Percentiles rank a stretch among this genome's conserved stretches.
Evolutionary conservation across 805 yeast genomes (phyloP).

Genomic region (Saccharomyces paradoxus): DNA sequence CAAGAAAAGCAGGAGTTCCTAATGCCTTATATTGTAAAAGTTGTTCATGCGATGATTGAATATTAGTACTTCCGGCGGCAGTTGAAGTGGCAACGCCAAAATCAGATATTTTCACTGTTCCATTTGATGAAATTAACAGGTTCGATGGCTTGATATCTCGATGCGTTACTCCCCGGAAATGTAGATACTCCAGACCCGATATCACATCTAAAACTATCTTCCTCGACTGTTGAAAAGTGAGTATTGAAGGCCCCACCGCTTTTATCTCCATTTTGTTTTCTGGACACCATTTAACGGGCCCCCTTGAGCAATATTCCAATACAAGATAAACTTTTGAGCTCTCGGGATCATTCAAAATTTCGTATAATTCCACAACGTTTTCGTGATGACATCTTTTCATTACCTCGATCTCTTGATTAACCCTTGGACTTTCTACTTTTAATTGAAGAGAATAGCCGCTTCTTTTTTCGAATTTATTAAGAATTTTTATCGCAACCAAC

Average conservation of each 20-base stretch:
- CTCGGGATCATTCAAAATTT: conserved; percentile 78
- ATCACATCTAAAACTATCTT: conserved; percentile 74
- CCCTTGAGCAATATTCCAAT: conserved; percentile 80
- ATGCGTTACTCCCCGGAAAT: conserved; percentile 87
- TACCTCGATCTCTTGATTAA: conserved; percentile 82
- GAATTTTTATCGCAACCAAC: conserved; percentile 84
- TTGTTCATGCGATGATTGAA: neutral
- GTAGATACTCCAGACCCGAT: conserved; percentile 82
- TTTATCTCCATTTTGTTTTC: conserved; percentile 33
- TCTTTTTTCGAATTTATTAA: conserved; percentile 53
- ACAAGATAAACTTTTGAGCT: conserved; percentile 84
- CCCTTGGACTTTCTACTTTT: conserved; percentile 52
- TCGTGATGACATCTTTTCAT: conserved; percentile 89
- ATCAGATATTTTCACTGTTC: conserved; percentile 85
- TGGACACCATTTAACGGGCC: conserved; percentile 76
- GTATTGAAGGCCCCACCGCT: conserved; percentile 51
- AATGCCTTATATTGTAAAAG: conserved; percentile 63
- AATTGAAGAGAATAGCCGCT: conserved; percentile 37
- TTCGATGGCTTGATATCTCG: conserved; percentile 96
- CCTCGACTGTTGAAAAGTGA: conserved; percentile 59
- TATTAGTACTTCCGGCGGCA: neutral
- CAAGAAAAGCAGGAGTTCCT: conserved; percentile 94
- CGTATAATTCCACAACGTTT: conserved; percentile 78
- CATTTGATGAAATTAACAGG: conserved; percentile 58
- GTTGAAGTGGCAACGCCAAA: conserved; percentile 70